phyloP scores from a whole-genome alignment of 2,329 filamentous ascomycete species.

The Nemania diffusa region DNA sequence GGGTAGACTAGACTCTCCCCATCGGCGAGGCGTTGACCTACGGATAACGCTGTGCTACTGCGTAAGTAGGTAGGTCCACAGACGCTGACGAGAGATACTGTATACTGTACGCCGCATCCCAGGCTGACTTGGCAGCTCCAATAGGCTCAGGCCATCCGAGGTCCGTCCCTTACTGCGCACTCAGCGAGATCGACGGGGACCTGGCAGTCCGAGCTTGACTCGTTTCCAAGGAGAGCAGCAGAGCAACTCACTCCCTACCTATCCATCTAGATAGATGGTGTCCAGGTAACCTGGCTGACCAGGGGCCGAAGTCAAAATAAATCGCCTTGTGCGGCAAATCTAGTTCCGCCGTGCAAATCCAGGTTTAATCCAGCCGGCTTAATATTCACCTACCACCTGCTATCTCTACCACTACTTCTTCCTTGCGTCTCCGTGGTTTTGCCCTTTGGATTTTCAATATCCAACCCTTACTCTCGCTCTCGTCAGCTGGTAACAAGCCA shows the following conservation, averaged over 20 bases:
- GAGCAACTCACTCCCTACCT: neutral
- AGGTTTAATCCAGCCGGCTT: neutral
- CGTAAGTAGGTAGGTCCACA: neutral
- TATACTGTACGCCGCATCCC: conserved; percentile 13
- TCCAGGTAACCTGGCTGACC: neutral
- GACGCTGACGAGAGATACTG: neutral
- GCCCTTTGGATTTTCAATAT: neutral
- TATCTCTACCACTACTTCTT: neutral
- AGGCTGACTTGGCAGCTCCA: conserved; percentile 16
- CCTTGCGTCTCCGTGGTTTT: neutral
- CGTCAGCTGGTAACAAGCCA: conserved; percentile 8
- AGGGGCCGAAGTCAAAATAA: neutral
- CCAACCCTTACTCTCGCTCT: conserved; percentile 17
- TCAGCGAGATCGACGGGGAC: no score
- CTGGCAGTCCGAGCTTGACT: conserved; percentile 23
- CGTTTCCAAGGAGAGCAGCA: neutral
- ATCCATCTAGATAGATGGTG: neutral
- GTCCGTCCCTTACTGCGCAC: neutral
- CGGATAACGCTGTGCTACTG: neutral
- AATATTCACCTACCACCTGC: no score
- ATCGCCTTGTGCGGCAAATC: conserved; percentile 4
- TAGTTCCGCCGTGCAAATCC: neutral
- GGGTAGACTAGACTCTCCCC: neutral
- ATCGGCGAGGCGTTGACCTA: neutral
- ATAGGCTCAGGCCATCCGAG: conserved; percentile 23